Evolutionary conservation across 306 rosid genomes (phyloP).

Genomic region (Vigna angularis): DNA sequence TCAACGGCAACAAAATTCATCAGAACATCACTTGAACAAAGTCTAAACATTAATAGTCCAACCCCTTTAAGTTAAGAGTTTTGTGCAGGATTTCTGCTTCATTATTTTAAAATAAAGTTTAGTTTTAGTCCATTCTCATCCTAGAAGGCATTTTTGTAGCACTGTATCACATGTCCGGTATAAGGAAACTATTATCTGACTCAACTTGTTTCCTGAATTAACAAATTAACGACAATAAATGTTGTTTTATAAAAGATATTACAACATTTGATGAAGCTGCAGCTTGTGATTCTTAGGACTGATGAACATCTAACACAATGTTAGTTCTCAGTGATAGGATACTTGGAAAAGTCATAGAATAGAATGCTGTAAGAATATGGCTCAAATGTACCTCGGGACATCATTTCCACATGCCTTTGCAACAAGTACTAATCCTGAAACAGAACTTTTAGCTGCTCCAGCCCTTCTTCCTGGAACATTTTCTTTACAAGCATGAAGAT

Average conservation of each 20-base stretch:
- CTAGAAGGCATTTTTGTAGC: background rate
- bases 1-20: conserved; percentile 2
- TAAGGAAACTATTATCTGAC: background rate
- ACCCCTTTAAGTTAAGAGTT: conserved; percentile 2
- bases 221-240: background rate
- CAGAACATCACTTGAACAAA: conserved; percentile 41
- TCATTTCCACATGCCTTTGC: conserved; percentile 94
- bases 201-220: background rate
- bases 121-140: conserved; percentile 17
- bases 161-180: conserved; percentile 19
- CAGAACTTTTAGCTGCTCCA: conserved; percentile 76
- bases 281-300: conserved; percentile 19
- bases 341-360: background rate
- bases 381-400: conserved; percentile 72
- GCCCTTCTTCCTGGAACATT: conserved; percentile 59
- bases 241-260: background rate
- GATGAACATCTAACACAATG: conserved; percentile 12
- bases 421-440: conserved; percentile 80
- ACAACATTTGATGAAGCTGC: conserved; percentile 6
- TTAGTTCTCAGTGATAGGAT: conserved; percentile 13
- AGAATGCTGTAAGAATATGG: conserved; percentile 16
- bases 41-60: conserved; percentile 16
- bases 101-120: conserved; percentile 2
- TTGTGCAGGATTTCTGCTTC: conserved; percentile 26
- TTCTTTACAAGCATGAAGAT: conserved; percentile 78